These are phyloP conservation scores for Beauveria brongniartii DNA, from an alignment of 2,329 filamentous ascomycete genomes.

Conservation along the genomic window DNA sequence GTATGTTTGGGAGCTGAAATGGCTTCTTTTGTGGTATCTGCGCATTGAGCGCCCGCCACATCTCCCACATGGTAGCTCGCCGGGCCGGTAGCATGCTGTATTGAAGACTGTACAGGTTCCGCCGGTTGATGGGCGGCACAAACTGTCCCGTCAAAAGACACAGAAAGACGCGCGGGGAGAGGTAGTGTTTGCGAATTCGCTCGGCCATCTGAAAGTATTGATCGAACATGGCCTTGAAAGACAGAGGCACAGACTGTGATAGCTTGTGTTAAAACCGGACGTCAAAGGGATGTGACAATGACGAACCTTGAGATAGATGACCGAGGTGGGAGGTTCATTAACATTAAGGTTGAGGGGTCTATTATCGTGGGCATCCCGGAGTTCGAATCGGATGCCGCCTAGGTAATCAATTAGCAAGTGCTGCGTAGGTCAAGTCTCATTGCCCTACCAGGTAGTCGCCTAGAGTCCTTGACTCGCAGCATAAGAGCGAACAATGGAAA, in stretches of 20 bases:
- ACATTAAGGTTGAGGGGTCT: constrained; percentile 31
- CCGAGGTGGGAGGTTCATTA: constrained; percentile 58
- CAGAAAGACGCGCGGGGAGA: constrained; percentile 79
- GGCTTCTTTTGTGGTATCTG: constrained; percentile 37
- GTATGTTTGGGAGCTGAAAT: constrained; percentile 27
- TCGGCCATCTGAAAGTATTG: constrained; percentile 94
- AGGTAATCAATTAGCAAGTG: constrained; percentile 9
- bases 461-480: constrained; percentile 88
- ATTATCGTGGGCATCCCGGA: constrained; percentile 61
- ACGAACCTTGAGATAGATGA: constrained; percentile 75
- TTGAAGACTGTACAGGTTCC: constrained; percentile 90
- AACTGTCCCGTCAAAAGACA: constrained; percentile 86
- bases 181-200: constrained; percentile 89
- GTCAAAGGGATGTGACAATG: neutral
- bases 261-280: neutral
- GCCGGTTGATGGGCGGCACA: constrained; percentile 88
- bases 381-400: constrained; percentile 76
- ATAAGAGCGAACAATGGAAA: constrained; percentile 96
- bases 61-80: constrained; percentile 70
- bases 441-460: constrained; percentile 69
- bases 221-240: constrained; percentile 89
- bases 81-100: constrained; percentile 93
- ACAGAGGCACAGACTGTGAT: constrained; percentile 71
- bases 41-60: constrained; percentile 67
- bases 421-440: neutral